Evolutionary conservation across 805 yeast species (phyloP).

Genomic region (Lipomyces mesembrius): DNA sequence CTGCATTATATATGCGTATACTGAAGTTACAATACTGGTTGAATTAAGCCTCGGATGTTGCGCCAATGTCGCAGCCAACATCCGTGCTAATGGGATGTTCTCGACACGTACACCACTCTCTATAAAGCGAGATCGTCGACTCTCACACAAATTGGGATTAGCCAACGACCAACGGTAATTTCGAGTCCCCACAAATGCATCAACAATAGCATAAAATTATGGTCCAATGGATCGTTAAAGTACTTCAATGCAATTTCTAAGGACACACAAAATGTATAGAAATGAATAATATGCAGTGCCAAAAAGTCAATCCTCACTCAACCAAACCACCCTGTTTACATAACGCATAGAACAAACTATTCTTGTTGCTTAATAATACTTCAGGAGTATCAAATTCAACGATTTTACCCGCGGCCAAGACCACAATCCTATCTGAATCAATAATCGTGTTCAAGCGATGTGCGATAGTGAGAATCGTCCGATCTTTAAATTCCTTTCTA

Average conservation of each 20-base stretch:
- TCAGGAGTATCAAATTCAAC: constrained; percentile 78
- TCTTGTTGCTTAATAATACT: constrained; percentile 63
- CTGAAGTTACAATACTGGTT: too few species aligned
- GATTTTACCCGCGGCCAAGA: constrained; percentile 73
- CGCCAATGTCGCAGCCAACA: too few species aligned
- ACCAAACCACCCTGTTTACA: constrained; percentile 38
- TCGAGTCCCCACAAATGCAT: too few species aligned
- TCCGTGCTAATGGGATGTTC: too few species aligned
- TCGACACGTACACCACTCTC: too few species aligned
- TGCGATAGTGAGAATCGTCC: constrained; percentile 86
- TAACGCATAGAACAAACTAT: constrained; percentile 49
- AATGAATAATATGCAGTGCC: constrained; percentile 1
- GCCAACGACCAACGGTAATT: too few species aligned
- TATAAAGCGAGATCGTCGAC: too few species aligned
- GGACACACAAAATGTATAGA: not conserved
- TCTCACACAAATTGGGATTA: too few species aligned
- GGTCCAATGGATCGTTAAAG: too few species aligned
- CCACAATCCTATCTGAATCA: constrained; percentile 80
- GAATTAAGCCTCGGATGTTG: too few species aligned
- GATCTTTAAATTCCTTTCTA: constrained; percentile 67
- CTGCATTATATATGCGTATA: too few species aligned
- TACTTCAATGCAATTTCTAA: not conserved
- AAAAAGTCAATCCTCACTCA: constrained; percentile 9
- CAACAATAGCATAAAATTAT: too few species aligned
- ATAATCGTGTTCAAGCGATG: constrained; percentile 84